phyloP scores from a whole-genome alignment of 2,329 filamentous ascomycete genomes.

The Bipolaris zeicola region DNA sequence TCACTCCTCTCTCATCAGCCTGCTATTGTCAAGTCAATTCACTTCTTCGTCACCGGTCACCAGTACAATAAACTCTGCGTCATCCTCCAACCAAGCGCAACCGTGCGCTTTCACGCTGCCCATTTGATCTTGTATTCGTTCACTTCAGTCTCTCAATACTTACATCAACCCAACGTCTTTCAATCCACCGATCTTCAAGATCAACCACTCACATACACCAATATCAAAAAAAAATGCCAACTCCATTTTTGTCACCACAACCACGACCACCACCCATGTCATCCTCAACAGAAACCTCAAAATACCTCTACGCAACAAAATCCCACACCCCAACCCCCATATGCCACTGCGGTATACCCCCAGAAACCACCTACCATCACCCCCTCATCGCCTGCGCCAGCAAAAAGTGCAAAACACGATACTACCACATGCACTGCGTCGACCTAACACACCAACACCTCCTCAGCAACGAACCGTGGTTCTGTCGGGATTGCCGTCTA shows the following conservation, averaged over 20 bases:
- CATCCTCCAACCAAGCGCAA: background rate
- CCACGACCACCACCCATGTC: background rate
- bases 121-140: background rate
- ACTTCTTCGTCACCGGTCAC: background rate
- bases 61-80: slow-evolving; percentile 3
- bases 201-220: too few relatives aligned
- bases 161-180: background rate
- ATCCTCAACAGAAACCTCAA: background rate
- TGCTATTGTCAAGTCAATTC: background rate
- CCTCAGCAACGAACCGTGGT: background rate
- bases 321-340: background rate
- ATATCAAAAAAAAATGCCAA: background rate
- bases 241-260: background rate
- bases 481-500: background rate
- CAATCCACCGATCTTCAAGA: background rate
- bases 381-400: slow-evolving; percentile 6
- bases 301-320: background rate
- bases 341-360: background rate
- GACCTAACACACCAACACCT: background rate
- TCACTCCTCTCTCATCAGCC: background rate
- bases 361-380: background rate
- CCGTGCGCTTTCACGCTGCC: background rate
- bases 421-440: slow-evolving; percentile 6
- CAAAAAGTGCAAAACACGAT: background rate
- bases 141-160: background rate